Evolutionary conservation across 2,329 filamentous ascomycete species (phyloP), one percentile per base, ranked within the genome.

Genomic region (Raffaelea arxii): DNA sequence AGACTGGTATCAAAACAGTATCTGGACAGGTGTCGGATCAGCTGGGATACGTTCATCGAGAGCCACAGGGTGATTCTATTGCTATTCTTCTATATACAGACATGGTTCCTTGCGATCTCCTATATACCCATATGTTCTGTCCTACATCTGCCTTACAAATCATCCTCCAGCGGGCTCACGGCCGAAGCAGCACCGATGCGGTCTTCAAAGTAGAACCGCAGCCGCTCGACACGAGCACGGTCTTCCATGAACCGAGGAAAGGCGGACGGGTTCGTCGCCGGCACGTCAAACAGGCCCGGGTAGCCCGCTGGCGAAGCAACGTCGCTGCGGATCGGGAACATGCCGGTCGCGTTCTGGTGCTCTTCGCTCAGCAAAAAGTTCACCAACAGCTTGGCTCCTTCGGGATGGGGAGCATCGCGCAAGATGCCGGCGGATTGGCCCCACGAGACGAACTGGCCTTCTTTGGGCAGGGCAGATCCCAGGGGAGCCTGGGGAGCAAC

Each of bases 381-480:
- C 52, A 70, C 64, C 9, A 76, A 62, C 23, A 76, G 58, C 59
- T 74, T 76, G 24, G 73, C 69, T 25, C 64, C 64, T 55, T 76
- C 71, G 0, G 70, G 69, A 43, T 71, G 69, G 0, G 69, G 68
- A 0, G 73, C 70, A 25, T 69, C 58, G 45, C 65, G 67, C 25
- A 71, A 59, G 47, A 77, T 77, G 1, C 63, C 74, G 2, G 58
- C 69, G 0, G 57, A 64, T 51, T 77, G 72, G 1, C 69, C 52
- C 73, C 73, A 77, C 4, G 62, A 62, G 6, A 71, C 66, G 49
- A 68, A 74, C 41, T 62, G 50, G 6, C 61, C 68, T n/a, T 63
- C 50, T 12, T 52, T 61, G 1, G 69, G 66, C 12, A 62, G 54
- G 0, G 58, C 50, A 27, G 56, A 46, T 21, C 57, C 59, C 24